Evolutionary conservation across 805 yeast species (phyloP), one percentile per base, ranked within the genome.

Genomic region (Ogataea corticis): DNA sequence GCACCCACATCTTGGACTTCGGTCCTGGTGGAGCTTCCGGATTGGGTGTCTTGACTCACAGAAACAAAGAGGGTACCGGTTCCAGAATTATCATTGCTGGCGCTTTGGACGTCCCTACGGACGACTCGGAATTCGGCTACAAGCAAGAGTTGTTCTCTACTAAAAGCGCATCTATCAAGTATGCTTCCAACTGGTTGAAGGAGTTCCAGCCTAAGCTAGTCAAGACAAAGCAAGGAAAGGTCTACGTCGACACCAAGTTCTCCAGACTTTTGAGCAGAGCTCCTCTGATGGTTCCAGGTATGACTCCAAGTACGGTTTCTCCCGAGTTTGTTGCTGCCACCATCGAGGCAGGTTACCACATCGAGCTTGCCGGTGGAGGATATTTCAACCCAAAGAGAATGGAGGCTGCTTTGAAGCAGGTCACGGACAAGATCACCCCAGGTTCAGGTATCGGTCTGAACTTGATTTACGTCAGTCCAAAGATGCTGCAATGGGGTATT

Each of bases 11-110:
- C 59, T 68, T 94, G 51, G 99, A 94, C 71, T 94, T 94, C 59
- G 99, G 99, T 66, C 99, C 99, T 51, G 99, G 99, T 70, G 98
- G 98, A 58, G 83, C 88, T 31, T 87, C 97, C 36, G 99, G 99
- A 60, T 76, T 94, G 56, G 99, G 99, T 71, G 87, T 87, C 51
- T 77, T 94, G 58, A 94, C 99, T 46, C 97, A 90, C 71, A 85
- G 96, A 72, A 94, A 92, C 76, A 94, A 92, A 70, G 99, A 94
- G 61, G 99, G 99, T 69, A 89, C 97, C 42, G 99, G 99, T 70
- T 86, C 87, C 40, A 86, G 99, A 70, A 75, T 92, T 54, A 88
- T 94, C 58, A 79, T 95, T 57, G 98, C 96, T 42, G 98, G 98
- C 67, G 83, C 94, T 51, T 72, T 94, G 49, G 96, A 87, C 56